Conservation (phyloP, 306 rosid genomes). For the Acacia crassicarpa region DNA sequence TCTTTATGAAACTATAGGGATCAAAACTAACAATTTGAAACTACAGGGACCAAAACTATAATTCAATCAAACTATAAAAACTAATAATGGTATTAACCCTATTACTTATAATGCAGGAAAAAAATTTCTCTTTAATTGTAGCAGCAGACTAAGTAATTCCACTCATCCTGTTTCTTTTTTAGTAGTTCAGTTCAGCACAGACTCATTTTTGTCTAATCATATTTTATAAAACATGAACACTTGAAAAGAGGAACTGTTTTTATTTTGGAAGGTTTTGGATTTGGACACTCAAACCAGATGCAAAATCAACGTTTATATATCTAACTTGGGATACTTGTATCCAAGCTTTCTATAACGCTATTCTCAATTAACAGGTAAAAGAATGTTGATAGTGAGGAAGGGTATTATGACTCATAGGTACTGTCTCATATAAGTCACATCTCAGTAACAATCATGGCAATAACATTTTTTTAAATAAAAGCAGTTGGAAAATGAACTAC, state of each 20-base stretch:
- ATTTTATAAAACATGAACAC: neutral
- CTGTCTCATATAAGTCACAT: too few species aligned
- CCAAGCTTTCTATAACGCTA: neutral
- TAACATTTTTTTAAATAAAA: neutral
- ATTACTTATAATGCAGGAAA: neutral
- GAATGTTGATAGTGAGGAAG: too few species aligned
- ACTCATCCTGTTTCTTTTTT: neutral
- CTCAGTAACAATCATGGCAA: neutral
- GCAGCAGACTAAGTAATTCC: neutral
- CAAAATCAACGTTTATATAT: neutral
- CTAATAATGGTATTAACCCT: too few species aligned
- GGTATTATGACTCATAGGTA: too few species aligned
- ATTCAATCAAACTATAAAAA: too few species aligned
- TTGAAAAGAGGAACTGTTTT: neutral
- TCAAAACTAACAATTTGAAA: too few species aligned
- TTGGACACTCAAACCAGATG: neutral
- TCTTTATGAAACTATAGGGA: too few species aligned
- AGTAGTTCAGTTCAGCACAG: neutral
- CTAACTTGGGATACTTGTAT: neutral
- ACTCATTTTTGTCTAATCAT: neutral
- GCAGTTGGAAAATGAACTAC: slow-evolving; percentile 26
- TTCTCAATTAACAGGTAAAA: too few species aligned
- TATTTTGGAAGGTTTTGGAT: neutral
- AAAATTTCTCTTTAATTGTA: neutral
- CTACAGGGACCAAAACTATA: too few species aligned